Evolutionary conservation across 2,329 filamentous ascomycete genomes (phyloP), one percentile per base, ranked within the genome.

Genomic region (Ascochyta rabiei): DNA sequence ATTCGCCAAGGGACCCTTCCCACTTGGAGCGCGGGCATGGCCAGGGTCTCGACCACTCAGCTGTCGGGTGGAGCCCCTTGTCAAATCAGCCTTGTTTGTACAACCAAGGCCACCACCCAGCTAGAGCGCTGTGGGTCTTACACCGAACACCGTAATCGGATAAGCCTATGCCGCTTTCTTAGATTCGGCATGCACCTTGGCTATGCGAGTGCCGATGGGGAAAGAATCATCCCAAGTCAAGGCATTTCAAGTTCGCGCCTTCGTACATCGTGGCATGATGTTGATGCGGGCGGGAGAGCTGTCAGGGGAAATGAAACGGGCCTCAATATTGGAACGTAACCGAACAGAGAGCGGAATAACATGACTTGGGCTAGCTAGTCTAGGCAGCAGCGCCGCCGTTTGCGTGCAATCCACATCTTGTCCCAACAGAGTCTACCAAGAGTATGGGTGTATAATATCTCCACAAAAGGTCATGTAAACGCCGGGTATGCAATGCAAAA

Each of bases 71-170:
- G 48, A 37, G 18, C 48, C 31, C 31, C 44, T 40, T 40, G 46
- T 57, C 57, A 67, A 67, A 60, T 73, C 70, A 73, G 70, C 70
- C 71, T 72, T 69, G 53, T 56, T 45, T 37, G 61, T 53, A 47
- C 60, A 53, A 46, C 53, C 63, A 38, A 74, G 70, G 71, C 70
- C 62, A 4, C 54, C 70, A 4, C 54, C 70, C 71, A 64, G 68
- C 67, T 70, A 71, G 53, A 58, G 59, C 57, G 56, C 63, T 60
- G 61, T 31, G 54, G 62, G 63, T 70, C 67, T 68, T 69, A 68
- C 52, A 60, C 53, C 55, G 56, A 52, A 53, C 54, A 50, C 54
- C 59, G 13, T 16, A 51, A 47, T 23, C 19, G 48, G 53, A 34
- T 38, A 44, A 51, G 42, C 44, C 48, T 39, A 26, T 44, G 39